Conservation (phyloP, 495 filamentous ascomycete genomes). For the Umbilicaria muhlenbergii region DNA sequence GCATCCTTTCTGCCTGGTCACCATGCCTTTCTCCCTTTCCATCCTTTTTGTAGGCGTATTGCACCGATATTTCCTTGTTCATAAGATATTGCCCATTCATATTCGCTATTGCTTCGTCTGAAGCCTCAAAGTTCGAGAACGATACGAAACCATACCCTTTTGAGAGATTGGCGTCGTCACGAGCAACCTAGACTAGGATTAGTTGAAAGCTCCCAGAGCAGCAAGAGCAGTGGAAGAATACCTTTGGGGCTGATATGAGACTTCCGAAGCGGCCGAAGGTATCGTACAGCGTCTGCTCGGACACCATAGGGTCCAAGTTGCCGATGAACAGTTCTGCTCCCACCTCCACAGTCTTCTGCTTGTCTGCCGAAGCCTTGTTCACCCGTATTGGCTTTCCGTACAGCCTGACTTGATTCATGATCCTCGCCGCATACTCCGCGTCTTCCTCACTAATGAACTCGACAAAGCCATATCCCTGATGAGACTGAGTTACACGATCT, state of each 20-base stretch:
- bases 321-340: constrained; percentile 96
- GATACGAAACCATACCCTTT: constrained; percentile 97
- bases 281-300: constrained; percentile 93
- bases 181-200: constrained; percentile 45
- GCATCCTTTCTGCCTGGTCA: constrained; percentile 81
- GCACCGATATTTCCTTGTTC: constrained; percentile 89
- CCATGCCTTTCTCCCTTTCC: constrained; percentile 95
- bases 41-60: constrained; percentile 99
- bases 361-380: constrained; percentile 93
- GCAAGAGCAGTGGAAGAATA: constrained; percentile 11
- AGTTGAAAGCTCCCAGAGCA: constrained; percentile 3
- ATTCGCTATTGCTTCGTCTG: constrained; percentile 75
- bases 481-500: constrained; percentile 87
- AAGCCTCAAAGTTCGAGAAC: constrained; percentile 87
- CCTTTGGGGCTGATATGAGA: constrained; percentile 70
- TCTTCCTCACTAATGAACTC: constrained; percentile 94
- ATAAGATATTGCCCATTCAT: constrained; percentile 97
- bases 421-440: constrained; percentile 89
- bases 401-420: constrained; percentile 90
- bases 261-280: constrained; percentile 91
- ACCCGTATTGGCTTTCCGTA: constrained; percentile 93
- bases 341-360: constrained; percentile 90
- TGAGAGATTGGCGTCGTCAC: constrained; percentile 78
- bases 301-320: constrained; percentile 86
- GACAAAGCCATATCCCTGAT: constrained; percentile 98